Conservation (phyloP, 352 stramenopile species). For the Phytophthora colocasiae region DNA sequence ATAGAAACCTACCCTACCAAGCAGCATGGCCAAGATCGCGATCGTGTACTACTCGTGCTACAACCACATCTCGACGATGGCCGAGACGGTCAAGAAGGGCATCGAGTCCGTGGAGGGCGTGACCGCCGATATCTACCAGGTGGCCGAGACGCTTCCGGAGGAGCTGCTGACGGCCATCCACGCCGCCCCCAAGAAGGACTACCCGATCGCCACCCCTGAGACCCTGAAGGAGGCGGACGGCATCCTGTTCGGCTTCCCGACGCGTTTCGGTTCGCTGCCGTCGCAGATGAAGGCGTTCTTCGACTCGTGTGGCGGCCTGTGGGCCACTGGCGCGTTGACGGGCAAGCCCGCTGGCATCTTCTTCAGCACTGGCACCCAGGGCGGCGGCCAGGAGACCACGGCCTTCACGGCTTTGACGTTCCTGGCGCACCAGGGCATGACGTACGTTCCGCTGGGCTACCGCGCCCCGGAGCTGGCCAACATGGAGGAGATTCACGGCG, state of each 20-base stretch:
- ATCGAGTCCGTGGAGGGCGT: slow-evolving; percentile 29
- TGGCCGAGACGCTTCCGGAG: slow-evolving; percentile 24
- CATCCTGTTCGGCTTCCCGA: slow-evolving; percentile 42
- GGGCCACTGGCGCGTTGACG: slow-evolving; percentile 27
- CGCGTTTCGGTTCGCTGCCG: slow-evolving; percentile 35
- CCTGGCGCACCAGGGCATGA: slow-evolving; percentile 34
- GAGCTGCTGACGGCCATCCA: slow-evolving; percentile 23
- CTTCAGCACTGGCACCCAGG: slow-evolving; percentile 2
- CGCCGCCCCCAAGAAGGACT: slow-evolving; percentile 34
- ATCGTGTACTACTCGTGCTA: slow-evolving; percentile 44
- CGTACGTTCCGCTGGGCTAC: slow-evolving; percentile 34
- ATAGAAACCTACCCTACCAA: not conserved
- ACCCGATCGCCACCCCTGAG: slow-evolving; percentile 31
- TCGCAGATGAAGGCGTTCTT: slow-evolving; percentile 38
- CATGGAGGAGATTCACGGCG: slow-evolving; percentile 38
- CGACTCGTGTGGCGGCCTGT: slow-evolving; percentile 33
- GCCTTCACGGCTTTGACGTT: slow-evolving; percentile 38
- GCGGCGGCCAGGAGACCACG: slow-evolving; percentile 36
- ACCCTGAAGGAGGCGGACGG: slow-evolving; percentile 34
- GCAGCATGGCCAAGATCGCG: slow-evolving; percentile 36
- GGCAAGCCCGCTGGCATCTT: slow-evolving; percentile 39
- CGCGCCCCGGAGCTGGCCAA: slow-evolving; percentile 32
- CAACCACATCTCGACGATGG: slow-evolving; percentile 27
- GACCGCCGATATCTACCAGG: slow-evolving; percentile 33
- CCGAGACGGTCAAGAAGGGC: slow-evolving; percentile 25